A percentile compares a stretch with the other conserved stretches of the same genome.
Evolutionary conservation across 208 protist genomes (phyloP).

Genomic region (Trypanosoma brucei): DNA sequence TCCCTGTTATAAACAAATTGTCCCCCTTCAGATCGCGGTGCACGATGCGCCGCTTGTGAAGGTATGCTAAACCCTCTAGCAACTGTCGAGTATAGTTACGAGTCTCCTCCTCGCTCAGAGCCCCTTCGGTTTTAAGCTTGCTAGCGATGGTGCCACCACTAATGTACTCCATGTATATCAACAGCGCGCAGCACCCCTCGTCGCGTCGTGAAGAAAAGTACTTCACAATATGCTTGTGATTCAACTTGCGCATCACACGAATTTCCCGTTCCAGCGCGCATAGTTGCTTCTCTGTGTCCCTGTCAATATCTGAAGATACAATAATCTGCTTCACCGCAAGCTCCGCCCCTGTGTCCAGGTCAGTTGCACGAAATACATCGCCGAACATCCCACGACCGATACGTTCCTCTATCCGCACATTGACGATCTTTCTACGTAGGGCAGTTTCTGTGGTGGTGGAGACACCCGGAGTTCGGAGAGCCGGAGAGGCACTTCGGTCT

Average conservation of each 20-base stretch:
- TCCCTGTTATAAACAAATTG: conserved; percentile 85
- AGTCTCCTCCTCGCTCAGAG: conserved; percentile 62
- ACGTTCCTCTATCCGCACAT: conserved; percentile 33
- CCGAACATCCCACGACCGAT: conserved; percentile 82
- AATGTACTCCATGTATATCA: conserved; percentile 92
- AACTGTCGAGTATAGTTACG: conserved; percentile 81
- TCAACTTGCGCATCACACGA: conserved; percentile 86
- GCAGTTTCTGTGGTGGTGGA: conserved; percentile 16
- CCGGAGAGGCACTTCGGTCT: neutral
- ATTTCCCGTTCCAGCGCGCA: conserved; percentile 86
- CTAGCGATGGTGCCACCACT: conserved; percentile 76
- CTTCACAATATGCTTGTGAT: conserved; percentile 87
- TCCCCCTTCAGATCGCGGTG: conserved; percentile 92
- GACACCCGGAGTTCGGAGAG: conserved; percentile 33
- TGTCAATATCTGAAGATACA: conserved; percentile 74
- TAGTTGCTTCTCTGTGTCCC: conserved; percentile 78
- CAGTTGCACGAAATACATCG: conserved; percentile 74
- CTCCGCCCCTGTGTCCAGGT: conserved; percentile 65
- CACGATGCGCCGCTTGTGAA: conserved; percentile 80
- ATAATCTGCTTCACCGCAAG: conserved; percentile 86
- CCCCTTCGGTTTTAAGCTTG: conserved; percentile 47
- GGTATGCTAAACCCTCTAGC: conserved; percentile 81
- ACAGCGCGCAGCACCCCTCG: conserved; percentile 45
- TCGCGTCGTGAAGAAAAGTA: conserved; percentile 79
- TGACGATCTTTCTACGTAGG: conserved; percentile 12